phyloP scores from a whole-genome alignment of 352 stramenopile genomes.

The Phytophthora boehmeriae region DNA sequence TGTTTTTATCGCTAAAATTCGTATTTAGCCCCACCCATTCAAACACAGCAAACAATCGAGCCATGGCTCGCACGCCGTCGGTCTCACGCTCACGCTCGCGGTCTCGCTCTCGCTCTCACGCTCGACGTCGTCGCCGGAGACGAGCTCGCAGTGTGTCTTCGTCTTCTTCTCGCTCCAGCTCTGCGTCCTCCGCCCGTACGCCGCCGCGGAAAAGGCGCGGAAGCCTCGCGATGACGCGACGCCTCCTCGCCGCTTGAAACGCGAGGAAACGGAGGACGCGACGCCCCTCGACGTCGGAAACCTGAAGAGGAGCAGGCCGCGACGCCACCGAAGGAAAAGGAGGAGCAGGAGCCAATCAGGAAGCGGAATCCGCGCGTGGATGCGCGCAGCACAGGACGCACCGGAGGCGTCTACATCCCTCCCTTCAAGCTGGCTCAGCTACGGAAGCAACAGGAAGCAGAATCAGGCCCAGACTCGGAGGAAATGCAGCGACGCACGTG shows the following conservation, averaged over 20 bases:
- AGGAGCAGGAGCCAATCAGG: constrained; percentile 17
- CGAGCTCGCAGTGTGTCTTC: constrained; percentile 27
- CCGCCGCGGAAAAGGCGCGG: constrained; percentile 40
- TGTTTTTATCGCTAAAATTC: not conserved
- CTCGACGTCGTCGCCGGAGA: constrained; percentile 13
- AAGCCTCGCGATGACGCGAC: constrained; percentile 17
- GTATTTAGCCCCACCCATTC: not conserved
- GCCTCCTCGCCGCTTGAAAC: constrained; percentile 21
- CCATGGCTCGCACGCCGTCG: constrained; percentile 30
- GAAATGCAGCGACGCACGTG: constrained; percentile 93
- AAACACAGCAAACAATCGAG: no score
- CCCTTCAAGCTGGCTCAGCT: constrained; percentile 93
- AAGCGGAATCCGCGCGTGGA: constrained; percentile 41
- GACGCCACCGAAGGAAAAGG: not conserved
- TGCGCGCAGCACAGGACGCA: constrained; percentile 56
- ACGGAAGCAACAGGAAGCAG: constrained; percentile 42
- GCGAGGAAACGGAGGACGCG: constrained; percentile 7
- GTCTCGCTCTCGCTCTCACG: constrained; percentile 32
- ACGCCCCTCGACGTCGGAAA: constrained; percentile 18
- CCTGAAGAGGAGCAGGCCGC: constrained; percentile 6
- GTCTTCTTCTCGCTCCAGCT: constrained; percentile 20
- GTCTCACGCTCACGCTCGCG: constrained; percentile 35
- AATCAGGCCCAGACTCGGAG: constrained; percentile 45
- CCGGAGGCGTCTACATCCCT: constrained; percentile 92
- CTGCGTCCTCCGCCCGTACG: constrained; percentile 11